Base-by-base conservation (phyloP, 208 protist species). In the Perkinsela sp. region DNA sequence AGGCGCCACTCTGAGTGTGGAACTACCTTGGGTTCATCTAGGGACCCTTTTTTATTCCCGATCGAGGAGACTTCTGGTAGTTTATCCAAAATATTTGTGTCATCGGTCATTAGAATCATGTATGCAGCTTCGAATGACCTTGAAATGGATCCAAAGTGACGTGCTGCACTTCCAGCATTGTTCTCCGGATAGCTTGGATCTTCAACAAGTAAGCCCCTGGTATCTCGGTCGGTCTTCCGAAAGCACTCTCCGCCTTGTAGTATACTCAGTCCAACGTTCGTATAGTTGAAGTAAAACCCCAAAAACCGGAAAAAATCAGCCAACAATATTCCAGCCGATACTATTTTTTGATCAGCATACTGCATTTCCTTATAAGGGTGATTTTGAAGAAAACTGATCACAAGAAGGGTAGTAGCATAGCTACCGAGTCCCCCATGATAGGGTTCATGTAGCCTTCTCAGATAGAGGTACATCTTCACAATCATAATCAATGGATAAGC, bases 291-390 rank as follows among this genome's bases (percentile, higher is more conserved):
- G 69, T 77, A 80, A 40, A 78, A 66, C 1, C 91, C 89, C 57
- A 89, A 90, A 68, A 92, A 87, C n/a, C 85, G 80, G 68, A 96
- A 89, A 65, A 96, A 96, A 67, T 94, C 88, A 0, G 93, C 78
- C 0, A 95, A 75, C 2, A 94, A 75, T n/a, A 79, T 80, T 22
- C 91, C 91, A 0, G 93, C 78, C n/a, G 86, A 87, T 0, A 76
- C 80, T 71, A 76, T 74, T 15, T 74, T 57, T 6, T 81, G 83
- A 32, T 81, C 71, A 6, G 81, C 73, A 0, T 72, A 73, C 6
- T 74, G 66, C 0, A 70, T 73, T 0, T 79, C 81, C 73, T 88
- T 85, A 69, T 81, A 88, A 22, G 82, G 83, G 73, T 92, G 83
- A 66, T 87, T 68, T 68, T 94, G 92, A 15, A 96, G 72, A 73